phyloP scores from a whole-genome alignment of 2,329 filamentous ascomycete genomes.

The Dactylellina drechsleri region DNA sequence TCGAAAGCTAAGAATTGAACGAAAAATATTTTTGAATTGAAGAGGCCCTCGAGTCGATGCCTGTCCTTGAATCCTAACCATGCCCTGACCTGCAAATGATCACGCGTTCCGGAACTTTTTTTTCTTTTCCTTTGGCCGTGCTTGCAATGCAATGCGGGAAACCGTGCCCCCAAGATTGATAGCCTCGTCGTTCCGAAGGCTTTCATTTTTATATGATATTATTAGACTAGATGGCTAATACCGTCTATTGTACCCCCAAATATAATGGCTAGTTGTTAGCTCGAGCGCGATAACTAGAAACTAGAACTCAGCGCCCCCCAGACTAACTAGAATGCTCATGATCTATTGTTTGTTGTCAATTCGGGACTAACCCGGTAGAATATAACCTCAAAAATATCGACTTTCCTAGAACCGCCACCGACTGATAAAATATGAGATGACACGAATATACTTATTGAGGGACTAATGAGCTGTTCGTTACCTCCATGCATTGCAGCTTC shows the following conservation, averaged over 20 bases:
- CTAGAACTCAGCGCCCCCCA: too few species aligned
- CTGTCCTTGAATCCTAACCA: conserved; percentile 48
- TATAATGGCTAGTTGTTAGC: conserved; percentile 30
- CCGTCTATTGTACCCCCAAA: conserved; percentile 13
- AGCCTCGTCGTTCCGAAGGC: neutral
- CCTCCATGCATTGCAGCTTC: conserved; percentile 16
- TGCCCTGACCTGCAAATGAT: conserved; percentile 43
- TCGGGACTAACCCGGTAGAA: conserved; percentile 39
- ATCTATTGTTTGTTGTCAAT: neutral
- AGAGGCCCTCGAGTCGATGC: conserved; percentile 49
- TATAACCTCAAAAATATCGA: conserved; percentile 24
- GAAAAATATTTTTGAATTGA: neutral
- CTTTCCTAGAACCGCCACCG: conserved; percentile 39
- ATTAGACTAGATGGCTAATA: neutral
- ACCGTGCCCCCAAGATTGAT: neutral
- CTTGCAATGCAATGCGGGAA: neutral
- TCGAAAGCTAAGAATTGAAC: conserved; percentile 2
- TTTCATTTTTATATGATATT: neutral
- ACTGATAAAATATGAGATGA: conserved; percentile 42
- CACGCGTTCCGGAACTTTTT: conserved; percentile 49
- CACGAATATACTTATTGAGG: conserved; percentile 30
- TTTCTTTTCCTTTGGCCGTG: conserved; percentile 18
- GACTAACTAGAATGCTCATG: neutral
- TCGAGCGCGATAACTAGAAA: neutral
- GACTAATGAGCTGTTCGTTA: conserved; percentile 35